Evolutionary conservation across 2,329 filamentous ascomycete species (phyloP).

Genomic region (Botrytis paeoniae): DNA sequence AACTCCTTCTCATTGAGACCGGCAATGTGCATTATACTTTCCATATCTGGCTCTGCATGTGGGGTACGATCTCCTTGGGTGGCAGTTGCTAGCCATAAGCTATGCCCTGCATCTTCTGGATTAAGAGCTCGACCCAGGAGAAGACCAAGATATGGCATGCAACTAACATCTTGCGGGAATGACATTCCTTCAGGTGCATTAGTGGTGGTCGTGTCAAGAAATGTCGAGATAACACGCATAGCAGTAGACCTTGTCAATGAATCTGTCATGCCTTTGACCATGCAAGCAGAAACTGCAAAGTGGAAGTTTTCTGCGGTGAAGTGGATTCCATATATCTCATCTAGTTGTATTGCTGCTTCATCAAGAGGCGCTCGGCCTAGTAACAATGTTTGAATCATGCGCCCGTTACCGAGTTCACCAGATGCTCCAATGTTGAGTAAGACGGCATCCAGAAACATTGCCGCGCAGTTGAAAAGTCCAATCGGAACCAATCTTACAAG

Average conservation of each 20-base stretch:
- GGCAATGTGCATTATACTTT: constrained; percentile 43
- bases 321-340: constrained; percentile 63
- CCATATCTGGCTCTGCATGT: constrained; percentile 42
- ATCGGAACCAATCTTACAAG: constrained; percentile 62
- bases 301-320: constrained; percentile 65
- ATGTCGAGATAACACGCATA: constrained; percentile 59
- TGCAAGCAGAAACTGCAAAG: constrained; percentile 61
- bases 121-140: constrained; percentile 56
- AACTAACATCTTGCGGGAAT: constrained; percentile 36
- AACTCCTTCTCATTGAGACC: constrained; percentile 59
- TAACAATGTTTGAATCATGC: constrained; percentile 58
- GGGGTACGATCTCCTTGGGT: constrained; percentile 36
- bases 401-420: constrained; percentile 56
- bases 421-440: constrained; percentile 61
- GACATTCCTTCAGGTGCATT: constrained; percentile 30
- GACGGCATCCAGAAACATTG: constrained; percentile 62
- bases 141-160: constrained; percentile 56
- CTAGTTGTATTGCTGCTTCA: constrained; percentile 58
- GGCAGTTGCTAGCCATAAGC: constrained; percentile 52
- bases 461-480: constrained; percentile 62
- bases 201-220: constrained; percentile 51
- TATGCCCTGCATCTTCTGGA: constrained; percentile 59
- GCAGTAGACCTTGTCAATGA: constrained; percentile 57
- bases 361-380: constrained; percentile 60
- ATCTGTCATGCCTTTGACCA: constrained; percentile 63